phyloP scores from a whole-genome alignment of 306 rosid genomes.

The Lablab purpureus region DNA sequence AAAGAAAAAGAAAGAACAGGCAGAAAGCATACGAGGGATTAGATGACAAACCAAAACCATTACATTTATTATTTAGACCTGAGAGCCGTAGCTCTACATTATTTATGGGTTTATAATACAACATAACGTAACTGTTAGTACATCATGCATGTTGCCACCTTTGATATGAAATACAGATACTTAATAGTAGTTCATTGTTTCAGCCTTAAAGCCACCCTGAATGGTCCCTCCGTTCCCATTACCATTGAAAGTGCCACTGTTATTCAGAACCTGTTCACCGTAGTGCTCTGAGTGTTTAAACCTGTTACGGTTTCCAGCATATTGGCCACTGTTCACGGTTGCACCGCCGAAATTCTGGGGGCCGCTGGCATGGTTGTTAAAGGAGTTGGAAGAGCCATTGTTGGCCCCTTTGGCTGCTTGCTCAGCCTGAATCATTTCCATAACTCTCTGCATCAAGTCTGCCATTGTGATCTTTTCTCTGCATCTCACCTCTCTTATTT shows the following conservation, averaged over 20 bases:
- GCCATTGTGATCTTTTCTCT: neutral
- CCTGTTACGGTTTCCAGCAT: neutral
- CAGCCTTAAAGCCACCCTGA: neutral
- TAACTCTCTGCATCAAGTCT: neutral
- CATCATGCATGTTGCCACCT: neutral
- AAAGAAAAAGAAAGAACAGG: neutral
- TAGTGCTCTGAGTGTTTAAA: neutral
- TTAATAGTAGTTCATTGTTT: neutral
- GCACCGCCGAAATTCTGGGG: neutral
- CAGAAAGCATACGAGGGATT: no score
- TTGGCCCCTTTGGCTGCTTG: neutral
- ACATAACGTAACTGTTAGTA: no score
- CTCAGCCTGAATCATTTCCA: neutral
- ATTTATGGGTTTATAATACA: no score
- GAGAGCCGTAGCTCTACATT: neutral
- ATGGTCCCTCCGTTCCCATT: conserved; percentile 21
- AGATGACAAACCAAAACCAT: neutral
- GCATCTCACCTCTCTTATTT: neutral
- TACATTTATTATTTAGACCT: neutral
- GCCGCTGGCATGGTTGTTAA: neutral
- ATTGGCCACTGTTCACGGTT: neutral
- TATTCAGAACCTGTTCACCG: neutral
- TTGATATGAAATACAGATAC: neutral
- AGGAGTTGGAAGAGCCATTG: neutral
- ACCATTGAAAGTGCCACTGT: conserved; percentile 4